Conservation (phyloP, 2,329 filamentous ascomycete species). For the Acrocalymma vagum region DNA sequence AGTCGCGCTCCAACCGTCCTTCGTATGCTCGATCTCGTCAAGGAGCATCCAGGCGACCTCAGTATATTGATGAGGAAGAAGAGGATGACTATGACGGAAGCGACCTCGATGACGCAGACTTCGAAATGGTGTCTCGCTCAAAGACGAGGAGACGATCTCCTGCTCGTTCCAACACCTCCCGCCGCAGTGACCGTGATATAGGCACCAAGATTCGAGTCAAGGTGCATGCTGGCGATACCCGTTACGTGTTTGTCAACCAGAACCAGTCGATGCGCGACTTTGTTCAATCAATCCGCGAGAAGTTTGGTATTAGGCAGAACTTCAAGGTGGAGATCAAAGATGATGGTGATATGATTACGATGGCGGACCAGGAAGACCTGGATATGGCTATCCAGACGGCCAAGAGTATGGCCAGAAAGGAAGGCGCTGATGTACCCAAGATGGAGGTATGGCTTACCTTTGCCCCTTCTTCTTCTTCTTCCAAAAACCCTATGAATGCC, state of each 20-base stretch:
- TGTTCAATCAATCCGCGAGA: slow-evolving; percentile 80
- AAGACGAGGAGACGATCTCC: slow-evolving; percentile 51
- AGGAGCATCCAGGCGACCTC: slow-evolving; percentile 57
- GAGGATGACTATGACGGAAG: slow-evolving; percentile 77
- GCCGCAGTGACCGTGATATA: slow-evolving; percentile 58
- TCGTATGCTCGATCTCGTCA: slow-evolving; percentile 39
- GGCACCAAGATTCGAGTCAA: slow-evolving; percentile 86
- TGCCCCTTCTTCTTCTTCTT: background rate
- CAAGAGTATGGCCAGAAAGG: slow-evolving; percentile 73
- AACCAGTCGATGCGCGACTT: slow-evolving; percentile 80
- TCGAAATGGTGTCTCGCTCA: slow-evolving; percentile 74
- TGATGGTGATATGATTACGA: slow-evolving; percentile 95
- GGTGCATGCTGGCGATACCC: slow-evolving; percentile 84
- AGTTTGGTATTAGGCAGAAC: slow-evolving; percentile 78
- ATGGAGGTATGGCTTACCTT: slow-evolving; percentile 79
- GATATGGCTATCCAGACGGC: slow-evolving; percentile 83
- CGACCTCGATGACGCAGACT: slow-evolving; percentile 78
- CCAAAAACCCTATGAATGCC: slow-evolving; percentile 35
- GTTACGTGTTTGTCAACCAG: slow-evolving; percentile 86
- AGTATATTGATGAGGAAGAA: slow-evolving; percentile 83
- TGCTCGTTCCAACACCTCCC: slow-evolving; percentile 47
- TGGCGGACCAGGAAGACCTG: slow-evolving; percentile 95
- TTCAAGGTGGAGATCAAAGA: slow-evolving; percentile 92
- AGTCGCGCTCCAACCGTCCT: slow-evolving; percentile 36
- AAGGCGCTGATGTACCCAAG: slow-evolving; percentile 85